Evolutionary conservation across 192 early-diverging fungal species (phyloP), one percentile per base, ranked within the genome.

Genomic region (Funneliformis geosporum): DNA sequence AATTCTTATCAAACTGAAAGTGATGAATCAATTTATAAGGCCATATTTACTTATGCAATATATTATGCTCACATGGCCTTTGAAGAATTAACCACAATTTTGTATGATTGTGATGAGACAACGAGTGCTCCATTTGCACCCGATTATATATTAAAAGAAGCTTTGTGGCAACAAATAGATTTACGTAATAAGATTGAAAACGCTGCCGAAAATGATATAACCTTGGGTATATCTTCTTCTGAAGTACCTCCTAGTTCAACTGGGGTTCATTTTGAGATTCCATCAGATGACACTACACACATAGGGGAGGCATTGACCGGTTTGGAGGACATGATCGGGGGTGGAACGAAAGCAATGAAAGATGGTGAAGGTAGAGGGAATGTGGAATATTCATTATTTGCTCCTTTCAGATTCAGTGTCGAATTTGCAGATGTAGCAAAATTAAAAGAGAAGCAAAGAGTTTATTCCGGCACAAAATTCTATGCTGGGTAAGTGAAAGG

Each of bases 61-160:
- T 79, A 84, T 65, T 90, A 89, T 76, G 85, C 86, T 75, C 87
- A 90, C 80, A 90, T 90, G 88, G 78, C 81, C 2, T 84, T 88
- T 76, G 83, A 87, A 65, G 85, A 89, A 27, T 80, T 90, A 8
- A 82, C 83, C n/a, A 42, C 47, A 5, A 86, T 90, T 60, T 67
- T 75, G 44, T 59, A 72, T 8, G 88, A 89, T 62, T 61, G 60
- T 33, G 86, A 90, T 50, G 80, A 82, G 6, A 44, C 82, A 18
- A 86, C 84, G 8, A 70, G 68, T 7, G 16, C 68, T 0, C 69
- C 84, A 2, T 82, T 88, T 1, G 82, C 83, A 0, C 80, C 81
- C 10, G 75, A 85, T 0, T 27, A 83, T 38, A 55, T 86, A 14
- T 23, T 88, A 16, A 84, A 86, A 25, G 83, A 89, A 33, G 88